phyloP scores from a whole-genome alignment of 1,139 yeast species.

The Kazachstania sp. region DNA sequence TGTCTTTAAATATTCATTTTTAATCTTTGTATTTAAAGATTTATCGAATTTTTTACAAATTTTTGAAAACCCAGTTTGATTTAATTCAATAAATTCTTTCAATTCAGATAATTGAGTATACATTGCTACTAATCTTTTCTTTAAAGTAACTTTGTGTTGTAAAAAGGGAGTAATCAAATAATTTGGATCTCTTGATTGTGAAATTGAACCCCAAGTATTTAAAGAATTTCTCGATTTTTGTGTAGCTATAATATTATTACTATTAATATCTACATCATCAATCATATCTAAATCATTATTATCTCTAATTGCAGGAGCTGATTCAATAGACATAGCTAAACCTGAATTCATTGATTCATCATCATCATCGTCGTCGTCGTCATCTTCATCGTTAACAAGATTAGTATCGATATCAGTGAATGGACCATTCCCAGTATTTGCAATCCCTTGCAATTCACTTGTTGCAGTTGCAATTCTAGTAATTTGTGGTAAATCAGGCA shows the following conservation, averaged over 20 bases:
- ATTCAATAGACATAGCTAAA: conserved; percentile 8
- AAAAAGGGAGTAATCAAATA: conserved; percentile 6
- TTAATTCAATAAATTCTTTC: conserved; percentile 71
- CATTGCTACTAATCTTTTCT: conserved; percentile 54
- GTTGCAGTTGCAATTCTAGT: not conserved
- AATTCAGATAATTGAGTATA: conserved; percentile 78
- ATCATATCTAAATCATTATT: conserved; percentile 1
- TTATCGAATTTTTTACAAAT: conserved; percentile 88
- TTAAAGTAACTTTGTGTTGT: conserved; percentile 48
- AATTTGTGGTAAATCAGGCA: not conserved
- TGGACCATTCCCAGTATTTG: not conserved
- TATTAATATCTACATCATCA: conserved; percentile 4
- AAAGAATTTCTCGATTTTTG: conserved; percentile 13
- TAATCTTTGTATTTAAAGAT: conserved; percentile 54
- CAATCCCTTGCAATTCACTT: not conserved
- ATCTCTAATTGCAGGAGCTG: conserved; percentile 10
- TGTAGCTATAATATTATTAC: conserved; percentile 5
- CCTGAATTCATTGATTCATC: conserved; percentile 8
- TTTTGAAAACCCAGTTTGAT: conserved; percentile 80
- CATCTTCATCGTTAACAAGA: not conserved
- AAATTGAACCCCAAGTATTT: conserved; percentile 7
- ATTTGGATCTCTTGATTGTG: not conserved
- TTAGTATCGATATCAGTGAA: not conserved
- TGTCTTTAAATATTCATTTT: conserved; percentile 41
- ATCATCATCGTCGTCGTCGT: conserved; percentile 1